Base-by-base conservation (phyloP, 1,139 yeast species). In the Suhomyces ambrosiae region DNA sequence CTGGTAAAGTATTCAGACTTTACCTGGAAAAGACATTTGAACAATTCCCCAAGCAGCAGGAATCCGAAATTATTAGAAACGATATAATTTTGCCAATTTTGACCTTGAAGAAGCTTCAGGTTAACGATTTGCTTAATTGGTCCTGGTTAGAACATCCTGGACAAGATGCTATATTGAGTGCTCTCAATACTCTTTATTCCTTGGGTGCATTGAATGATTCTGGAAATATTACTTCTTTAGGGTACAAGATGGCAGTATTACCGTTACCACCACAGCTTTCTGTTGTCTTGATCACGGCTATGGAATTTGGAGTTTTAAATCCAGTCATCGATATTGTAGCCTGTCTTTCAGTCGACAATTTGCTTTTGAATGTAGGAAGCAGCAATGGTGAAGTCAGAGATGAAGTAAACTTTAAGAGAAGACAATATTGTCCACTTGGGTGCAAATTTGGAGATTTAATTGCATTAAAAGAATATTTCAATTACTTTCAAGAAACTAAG, bases 101-200 rank as follows among this genome's bases (percentile, higher is more conserved):
- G 47, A 83, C 92, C 65, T 69, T 92, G 46, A 94, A 92, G 57
- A 80, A 80, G 41, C 76, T 88, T 30, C 92, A 94, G 4, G 88
- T 90, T 6, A 80, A 85, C 44, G 95, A 92, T 61, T 76, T 92
- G 27, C 62, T 89, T 31, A 79, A 80, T 39, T 92, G 97, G 90
- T 74, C 86, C 11, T 92, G 97, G 97, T 71, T 94, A 32, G 96
- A 92, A 55, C 78, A 86, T 46, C 98, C 98, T 0, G 90, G 94
- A 2, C 75, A 79, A 48, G 86, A 82, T 10, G 76, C 97, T 0
- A 71, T 92, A 24, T 60, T 85, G 13, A 70, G 89, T 41, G 95
- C 96, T 0, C 69, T 92, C 38, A 79, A 82, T 41, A 86, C 89
- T 32, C 71, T 94, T 30, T 87, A 84, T 56, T 75, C 88, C 3